These are phyloP conservation scores for Venturia aucupariae DNA, from an alignment of 2,329 filamentous ascomycete genomes.

Conservation along the genomic window DNA sequence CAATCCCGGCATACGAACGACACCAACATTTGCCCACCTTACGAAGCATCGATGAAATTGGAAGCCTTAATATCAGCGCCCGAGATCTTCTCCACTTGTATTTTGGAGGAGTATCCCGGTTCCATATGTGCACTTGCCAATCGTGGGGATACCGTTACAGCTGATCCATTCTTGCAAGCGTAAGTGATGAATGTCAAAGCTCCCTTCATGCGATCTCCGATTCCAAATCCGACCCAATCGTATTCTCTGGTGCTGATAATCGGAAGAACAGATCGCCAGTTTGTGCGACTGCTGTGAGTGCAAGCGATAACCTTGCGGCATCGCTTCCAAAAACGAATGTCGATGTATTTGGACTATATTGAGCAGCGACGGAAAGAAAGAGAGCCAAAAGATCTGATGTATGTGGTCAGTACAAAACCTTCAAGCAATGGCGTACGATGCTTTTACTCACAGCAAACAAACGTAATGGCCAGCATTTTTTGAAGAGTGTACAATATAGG, in stretches of 20 bases:
- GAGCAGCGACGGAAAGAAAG: neutral
- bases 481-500: neutral
- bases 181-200: slow-evolving; percentile 49
- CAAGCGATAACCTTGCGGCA: slow-evolving; percentile 19
- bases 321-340: neutral
- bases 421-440: neutral
- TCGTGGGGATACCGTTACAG: slow-evolving; percentile 49
- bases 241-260: slow-evolving; percentile 37
- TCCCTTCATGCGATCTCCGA: slow-evolving; percentile 46
- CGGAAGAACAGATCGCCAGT: slow-evolving; percentile 45
- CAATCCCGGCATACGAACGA: slow-evolving; percentile 3
- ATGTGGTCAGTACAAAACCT: neutral
- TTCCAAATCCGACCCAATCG: slow-evolving; percentile 47
- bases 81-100: neutral
- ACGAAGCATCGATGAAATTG: neutral
- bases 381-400: neutral
- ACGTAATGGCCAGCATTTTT: neutral
- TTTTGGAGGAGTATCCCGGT: slow-evolving; percentile 33
- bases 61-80: neutral
- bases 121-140: slow-evolving; percentile 43
- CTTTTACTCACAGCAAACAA: neutral
- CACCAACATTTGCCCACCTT: neutral
- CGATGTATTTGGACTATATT: neutral
- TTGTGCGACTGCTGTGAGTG: slow-evolving; percentile 17
- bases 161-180: slow-evolving; percentile 31